Evolutionary conservation across 2,329 filamentous ascomycete genomes (phyloP).

Genomic region (Leptographium flavum): DNA sequence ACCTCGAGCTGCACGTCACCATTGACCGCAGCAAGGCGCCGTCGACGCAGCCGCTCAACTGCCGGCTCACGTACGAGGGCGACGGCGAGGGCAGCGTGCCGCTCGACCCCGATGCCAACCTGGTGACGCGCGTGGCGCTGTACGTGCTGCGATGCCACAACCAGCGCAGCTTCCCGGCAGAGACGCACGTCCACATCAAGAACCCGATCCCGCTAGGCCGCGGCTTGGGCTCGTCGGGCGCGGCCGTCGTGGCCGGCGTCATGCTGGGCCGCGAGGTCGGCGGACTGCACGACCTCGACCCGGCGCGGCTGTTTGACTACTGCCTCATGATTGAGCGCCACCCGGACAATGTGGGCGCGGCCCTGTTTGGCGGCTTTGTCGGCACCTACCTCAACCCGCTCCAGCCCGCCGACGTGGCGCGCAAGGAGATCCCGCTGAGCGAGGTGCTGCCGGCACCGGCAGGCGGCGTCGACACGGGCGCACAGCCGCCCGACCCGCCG

Average conservation of each 20-base stretch:
- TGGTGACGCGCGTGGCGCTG: conserved; percentile 85
- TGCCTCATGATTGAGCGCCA: conserved; percentile 95
- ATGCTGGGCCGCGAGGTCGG: conserved; percentile 83
- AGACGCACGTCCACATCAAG: conserved; percentile 86
- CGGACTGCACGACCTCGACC: conserved; percentile 55
- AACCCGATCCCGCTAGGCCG: conserved; percentile 91
- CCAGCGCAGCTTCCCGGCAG: conserved; percentile 66
- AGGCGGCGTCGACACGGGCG: conserved; percentile 80
- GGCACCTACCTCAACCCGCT: conserved; percentile 93
- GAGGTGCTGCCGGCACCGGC: conserved; percentile 86
- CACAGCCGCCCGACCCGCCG: conserved; percentile 77
- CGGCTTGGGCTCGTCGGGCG: conserved; percentile 87
- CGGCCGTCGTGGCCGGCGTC: conserved; percentile 92
- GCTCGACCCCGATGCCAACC: conserved; percentile 72
- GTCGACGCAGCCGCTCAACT: conserved; percentile 59
- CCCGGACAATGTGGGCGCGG: conserved; percentile 88
- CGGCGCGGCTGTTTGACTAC: conserved; percentile 82
- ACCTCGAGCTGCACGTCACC: conserved; percentile 77
- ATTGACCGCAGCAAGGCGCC: conserved; percentile 44
- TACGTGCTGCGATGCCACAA: conserved; percentile 91
- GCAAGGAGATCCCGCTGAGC: conserved; percentile 84
- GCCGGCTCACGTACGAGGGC: conserved; percentile 81
- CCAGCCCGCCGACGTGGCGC: conserved; percentile 72
- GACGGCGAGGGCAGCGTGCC: conserved; percentile 60
- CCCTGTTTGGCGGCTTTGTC: conserved; percentile 90